Conservation (phyloP, 2,329 filamentous ascomycete genomes). For the Cyphellophora attinorum region DNA sequence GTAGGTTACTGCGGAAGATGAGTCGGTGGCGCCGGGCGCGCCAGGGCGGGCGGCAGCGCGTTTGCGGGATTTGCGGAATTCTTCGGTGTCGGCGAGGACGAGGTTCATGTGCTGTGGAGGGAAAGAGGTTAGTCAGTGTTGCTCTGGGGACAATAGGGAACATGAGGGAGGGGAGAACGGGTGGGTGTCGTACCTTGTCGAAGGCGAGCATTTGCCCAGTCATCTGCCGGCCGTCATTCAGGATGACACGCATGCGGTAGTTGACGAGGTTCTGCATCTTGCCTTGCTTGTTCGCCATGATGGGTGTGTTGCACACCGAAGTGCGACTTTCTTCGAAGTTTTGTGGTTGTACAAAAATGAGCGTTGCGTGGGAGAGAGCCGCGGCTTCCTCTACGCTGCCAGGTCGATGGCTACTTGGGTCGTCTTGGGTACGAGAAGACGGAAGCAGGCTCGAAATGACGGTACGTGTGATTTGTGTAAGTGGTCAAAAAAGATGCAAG, state of each 20-base stretch:
- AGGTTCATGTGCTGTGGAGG: constrained; percentile 89
- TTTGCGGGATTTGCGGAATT: constrained; percentile 85
- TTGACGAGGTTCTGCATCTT: constrained; percentile 92
- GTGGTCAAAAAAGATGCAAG: too few species aligned
- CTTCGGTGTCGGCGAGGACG: constrained; percentile 92
- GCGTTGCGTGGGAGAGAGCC: constrained; percentile 11
- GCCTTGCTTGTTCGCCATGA: constrained; percentile 85
- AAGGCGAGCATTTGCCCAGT: constrained; percentile 97
- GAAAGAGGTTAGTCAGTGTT: neutral
- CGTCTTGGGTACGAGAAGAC: neutral
- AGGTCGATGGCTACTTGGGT: constrained; percentile 16
- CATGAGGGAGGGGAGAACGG: constrained; percentile 2
- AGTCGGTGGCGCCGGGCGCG: constrained; percentile 51
- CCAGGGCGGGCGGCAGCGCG: constrained; percentile 64
- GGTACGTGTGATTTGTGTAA: constrained; percentile 2
- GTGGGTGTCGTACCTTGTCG: constrained; percentile 66
- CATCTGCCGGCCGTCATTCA: constrained; percentile 93
- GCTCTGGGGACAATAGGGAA: neutral
- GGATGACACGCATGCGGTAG: constrained; percentile 95
- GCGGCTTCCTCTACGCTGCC: constrained; percentile 14
- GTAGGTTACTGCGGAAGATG: constrained; percentile 51
- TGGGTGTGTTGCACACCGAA: constrained; percentile 30
- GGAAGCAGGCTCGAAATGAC: constrained; percentile 16
- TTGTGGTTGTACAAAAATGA: constrained; percentile 10
- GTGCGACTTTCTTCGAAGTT: constrained; percentile 29